Percentiles rank a stretch among this genome's conserved stretches.
These are phyloP conservation scores for Serendipita sp. DNA, from an alignment of 768 basidiomycete species.

Conservation along the genomic window DNA sequence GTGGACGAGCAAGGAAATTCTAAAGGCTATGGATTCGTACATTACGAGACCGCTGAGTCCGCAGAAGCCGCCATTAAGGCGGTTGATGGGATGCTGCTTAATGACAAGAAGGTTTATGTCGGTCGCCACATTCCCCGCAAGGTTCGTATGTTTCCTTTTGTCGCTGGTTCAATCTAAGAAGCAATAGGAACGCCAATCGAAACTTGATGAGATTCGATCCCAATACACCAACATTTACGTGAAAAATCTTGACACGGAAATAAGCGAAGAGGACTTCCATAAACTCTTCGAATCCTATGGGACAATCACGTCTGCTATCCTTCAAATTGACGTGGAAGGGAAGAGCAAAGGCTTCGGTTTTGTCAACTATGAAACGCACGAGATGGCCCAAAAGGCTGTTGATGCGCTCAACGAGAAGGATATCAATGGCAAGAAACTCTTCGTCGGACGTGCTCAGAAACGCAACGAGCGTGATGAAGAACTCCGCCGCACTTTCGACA, in stretches of 20 bases:
- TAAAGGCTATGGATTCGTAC: conserved; percentile 97
- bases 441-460: conserved; percentile 94
- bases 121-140: conserved; percentile 96
- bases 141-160: conserved; percentile 28
- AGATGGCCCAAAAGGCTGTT: conserved; percentile 80
- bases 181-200: conserved; percentile 89
- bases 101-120: conserved; percentile 99
- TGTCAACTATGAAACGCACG: conserved; percentile 90
- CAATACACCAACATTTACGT: conserved; percentile 98
- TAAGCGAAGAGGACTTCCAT: conserved; percentile 74
- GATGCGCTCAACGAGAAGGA: conserved; percentile 81
- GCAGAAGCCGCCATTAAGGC: conserved; percentile 94
- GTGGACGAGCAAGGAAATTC: conserved; percentile 90
- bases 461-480: conserved; percentile 97
- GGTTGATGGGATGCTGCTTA: conserved; percentile 97
- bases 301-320: conserved; percentile 71
- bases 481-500: conserved; percentile 82
- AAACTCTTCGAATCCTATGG: conserved; percentile 67
- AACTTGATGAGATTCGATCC: conserved; percentile 92
- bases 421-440: conserved; percentile 73
- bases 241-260: conserved; percentile 86
- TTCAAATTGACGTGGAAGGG: conserved; percentile 74
- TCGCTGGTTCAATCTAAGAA: neutral
- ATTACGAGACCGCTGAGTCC: conserved; percentile 95
- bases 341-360: conserved; percentile 97